Base-by-base conservation (phyloP, 2,329 filamentous ascomycete genomes). In the Colletotrichum magnum region DNA sequence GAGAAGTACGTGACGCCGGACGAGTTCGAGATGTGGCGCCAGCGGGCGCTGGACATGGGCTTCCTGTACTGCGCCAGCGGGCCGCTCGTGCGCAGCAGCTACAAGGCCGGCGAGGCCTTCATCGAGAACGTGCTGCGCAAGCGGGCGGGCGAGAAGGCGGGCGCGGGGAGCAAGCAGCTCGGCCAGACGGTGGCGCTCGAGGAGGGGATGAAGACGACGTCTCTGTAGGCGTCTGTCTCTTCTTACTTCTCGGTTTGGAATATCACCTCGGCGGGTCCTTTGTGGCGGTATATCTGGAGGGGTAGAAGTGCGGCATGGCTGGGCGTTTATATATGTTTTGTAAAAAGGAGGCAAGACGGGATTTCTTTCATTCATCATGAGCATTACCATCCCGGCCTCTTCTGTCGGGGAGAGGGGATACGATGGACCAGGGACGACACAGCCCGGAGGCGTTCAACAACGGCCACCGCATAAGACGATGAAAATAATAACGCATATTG, bases 51-150 rank as follows among this genome's bases (percentile, higher is more conserved):
- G 53, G 94, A 98, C 71, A 90, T 98, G 90, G 96, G 96, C 56
- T 99, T 99, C 87, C 82, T 99, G 74, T 99, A 98, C 84, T 97
- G 94, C 79, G 96, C 96, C 15, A 96, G 93, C 67, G 96, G 96
- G 0, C 96, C 96, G 2, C 85, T 99, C 56, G 95, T 99, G 26
- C 89, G 96, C 69, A 97, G 94, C 74, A 97, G 93, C 54, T 99
- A 99, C 85, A 99, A 99, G 86, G 96, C 96, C 2, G 96, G 96
- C 45, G 96, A 99, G 84, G 94, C 94, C 1, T 99, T 99, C 79
- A 99, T 99, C 74, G 96, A 99, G 86, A 99, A 99, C 75, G 95
- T 99, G 21, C 84, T 99, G 69, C 93, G 94, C 82, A 97, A 97
- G 89, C 87, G 94, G 58, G 87, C 85, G 0, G 85, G 83, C 21